Evolutionary conservation across 345 rosid genomes (phyloP).

Genomic region (Eucalyptus guilfoylei): DNA sequence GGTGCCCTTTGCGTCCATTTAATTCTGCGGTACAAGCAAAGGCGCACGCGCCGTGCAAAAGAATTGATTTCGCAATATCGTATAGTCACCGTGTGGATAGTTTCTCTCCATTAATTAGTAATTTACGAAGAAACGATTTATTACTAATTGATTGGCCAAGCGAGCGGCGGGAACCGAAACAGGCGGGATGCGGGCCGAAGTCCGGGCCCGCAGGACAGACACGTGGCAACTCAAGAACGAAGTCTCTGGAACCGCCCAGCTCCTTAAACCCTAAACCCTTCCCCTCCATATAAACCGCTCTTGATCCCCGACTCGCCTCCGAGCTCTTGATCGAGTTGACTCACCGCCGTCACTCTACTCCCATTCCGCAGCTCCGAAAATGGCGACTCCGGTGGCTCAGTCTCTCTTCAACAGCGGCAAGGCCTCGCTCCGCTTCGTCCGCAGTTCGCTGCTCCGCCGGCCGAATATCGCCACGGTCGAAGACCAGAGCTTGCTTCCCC

Average conservation of each 20-base stretch:
- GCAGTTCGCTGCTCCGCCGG: not conserved
- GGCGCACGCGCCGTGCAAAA: not conserved
- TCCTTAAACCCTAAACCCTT: not conserved
- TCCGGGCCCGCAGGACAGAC: not conserved
- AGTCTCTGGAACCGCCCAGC: not conserved
- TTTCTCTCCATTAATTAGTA: too few relatives aligned
- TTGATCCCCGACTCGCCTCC: not conserved
- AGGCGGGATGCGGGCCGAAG: not conserved
- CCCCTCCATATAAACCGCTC: not conserved
- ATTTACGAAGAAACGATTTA: not conserved
- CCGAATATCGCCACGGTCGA: not conserved
- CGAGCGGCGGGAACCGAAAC: not conserved
- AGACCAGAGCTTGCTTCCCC: not conserved
- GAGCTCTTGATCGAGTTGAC: not conserved
- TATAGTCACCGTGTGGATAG: too few relatives aligned
- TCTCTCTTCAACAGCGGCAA: not conserved
- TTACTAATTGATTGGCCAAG: too few relatives aligned
- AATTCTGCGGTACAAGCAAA: not conserved
- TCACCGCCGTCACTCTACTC: not conserved
- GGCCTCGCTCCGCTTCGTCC: not conserved
- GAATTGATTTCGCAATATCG: not conserved
- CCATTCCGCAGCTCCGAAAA: not conserved
- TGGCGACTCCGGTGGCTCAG: not conserved
- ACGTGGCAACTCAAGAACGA: not conserved
- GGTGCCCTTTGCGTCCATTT: not conserved